These are phyloP conservation scores for Leishmania mexicana DNA, from an alignment of 208 protist species.

Conservation along the genomic window DNA sequence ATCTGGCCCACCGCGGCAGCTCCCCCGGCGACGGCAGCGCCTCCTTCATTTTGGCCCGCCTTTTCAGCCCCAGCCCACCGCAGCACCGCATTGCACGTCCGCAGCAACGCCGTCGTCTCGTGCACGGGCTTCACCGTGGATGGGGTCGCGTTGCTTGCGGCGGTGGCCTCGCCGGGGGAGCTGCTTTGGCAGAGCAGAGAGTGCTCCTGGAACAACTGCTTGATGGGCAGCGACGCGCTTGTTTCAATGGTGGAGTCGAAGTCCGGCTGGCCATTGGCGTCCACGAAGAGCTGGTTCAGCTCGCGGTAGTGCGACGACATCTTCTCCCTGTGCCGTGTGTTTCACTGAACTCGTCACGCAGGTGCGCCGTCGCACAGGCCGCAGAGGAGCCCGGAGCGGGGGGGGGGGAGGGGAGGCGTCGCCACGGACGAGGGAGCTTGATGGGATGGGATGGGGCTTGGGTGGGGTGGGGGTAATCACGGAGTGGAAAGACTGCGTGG, in stretches of 20 bases:
- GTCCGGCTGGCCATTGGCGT: slow-evolving; percentile 44
- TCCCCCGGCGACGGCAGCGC: slow-evolving; percentile 35
- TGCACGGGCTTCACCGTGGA: slow-evolving; percentile 29
- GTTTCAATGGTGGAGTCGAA: slow-evolving; percentile 58
- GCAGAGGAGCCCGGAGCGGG: not conserved
- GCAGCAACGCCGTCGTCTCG: slow-evolving; percentile 32
- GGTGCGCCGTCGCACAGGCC: not conserved
- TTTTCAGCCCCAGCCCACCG: slow-evolving; percentile 23
- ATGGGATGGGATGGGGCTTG: not conserved
- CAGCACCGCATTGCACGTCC: slow-evolving; percentile 37
- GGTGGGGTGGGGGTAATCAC: not conserved
- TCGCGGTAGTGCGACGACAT: slow-evolving; percentile 74
- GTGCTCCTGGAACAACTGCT: slow-evolving; percentile 53
- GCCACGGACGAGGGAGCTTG: not conserved
- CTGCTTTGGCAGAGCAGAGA: slow-evolving; percentile 31
- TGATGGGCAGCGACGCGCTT: slow-evolving; percentile 45
- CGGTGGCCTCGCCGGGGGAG: slow-evolving; percentile 3
- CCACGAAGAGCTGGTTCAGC: slow-evolving; percentile 45
- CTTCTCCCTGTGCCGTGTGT: not conserved
- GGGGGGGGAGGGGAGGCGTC: not conserved
- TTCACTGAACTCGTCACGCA: not conserved
- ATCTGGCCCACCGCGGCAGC: slow-evolving; percentile 22
- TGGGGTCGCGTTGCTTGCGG: slow-evolving; percentile 14
- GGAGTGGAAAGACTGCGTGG: not conserved
- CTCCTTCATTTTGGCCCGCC: not conserved